Percentiles rank a stretch among this genome's conserved stretches.
Evolutionary conservation across 2,329 filamentous ascomycete genomes (phyloP).

Genomic region (Aschersonia sp.): DNA sequence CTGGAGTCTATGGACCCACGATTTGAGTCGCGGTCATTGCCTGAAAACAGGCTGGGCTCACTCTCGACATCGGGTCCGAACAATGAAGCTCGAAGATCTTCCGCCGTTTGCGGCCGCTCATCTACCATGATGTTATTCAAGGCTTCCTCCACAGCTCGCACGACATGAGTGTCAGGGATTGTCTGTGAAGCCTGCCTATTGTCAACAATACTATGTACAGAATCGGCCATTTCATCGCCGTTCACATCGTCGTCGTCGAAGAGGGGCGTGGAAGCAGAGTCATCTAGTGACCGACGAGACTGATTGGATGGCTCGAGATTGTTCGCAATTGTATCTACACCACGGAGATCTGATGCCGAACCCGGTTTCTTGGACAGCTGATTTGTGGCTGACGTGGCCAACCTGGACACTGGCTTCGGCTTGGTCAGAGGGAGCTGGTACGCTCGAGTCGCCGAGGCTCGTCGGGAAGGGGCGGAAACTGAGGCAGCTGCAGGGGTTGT

Average conservation of each 20-base stretch:
- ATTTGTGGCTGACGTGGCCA: slow-evolving; percentile 22
- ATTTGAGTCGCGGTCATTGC: slow-evolving; percentile 44
- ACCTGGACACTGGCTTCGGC: slow-evolving; percentile 24
- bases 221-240: slow-evolving; percentile 53
- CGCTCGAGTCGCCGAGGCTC: slow-evolving; percentile 11
- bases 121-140: slow-evolving; percentile 86
- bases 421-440: slow-evolving; percentile 27
- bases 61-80: slow-evolving; percentile 30
- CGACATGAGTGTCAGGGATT: slow-evolving; percentile 61
- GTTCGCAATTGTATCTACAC: slow-evolving; percentile 20
- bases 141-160: slow-evolving; percentile 85
- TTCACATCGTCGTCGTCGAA: slow-evolving; percentile 78
- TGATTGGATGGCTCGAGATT: slow-evolving; percentile 24
- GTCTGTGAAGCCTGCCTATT: slow-evolving; percentile 42
- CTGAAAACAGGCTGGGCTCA: slow-evolving; percentile 34
- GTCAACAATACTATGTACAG: slow-evolving; percentile 69
- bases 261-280: slow-evolving; percentile 33
- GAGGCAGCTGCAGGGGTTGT: slow-evolving; percentile 19
- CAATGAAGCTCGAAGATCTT: slow-evolving; percentile 51
- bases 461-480: slow-evolving; percentile 3
- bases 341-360: slow-evolving; percentile 33
- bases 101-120: slow-evolving; percentile 47
- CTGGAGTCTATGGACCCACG: slow-evolving; percentile 46
- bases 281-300: slow-evolving; percentile 58
- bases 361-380: slow-evolving; percentile 25